A percentile compares a stretch with the other conserved stretches of the same genome.
Conservation (phyloP, 768 basidiomycete genomes). For the Cubamyces sp. region DNA sequence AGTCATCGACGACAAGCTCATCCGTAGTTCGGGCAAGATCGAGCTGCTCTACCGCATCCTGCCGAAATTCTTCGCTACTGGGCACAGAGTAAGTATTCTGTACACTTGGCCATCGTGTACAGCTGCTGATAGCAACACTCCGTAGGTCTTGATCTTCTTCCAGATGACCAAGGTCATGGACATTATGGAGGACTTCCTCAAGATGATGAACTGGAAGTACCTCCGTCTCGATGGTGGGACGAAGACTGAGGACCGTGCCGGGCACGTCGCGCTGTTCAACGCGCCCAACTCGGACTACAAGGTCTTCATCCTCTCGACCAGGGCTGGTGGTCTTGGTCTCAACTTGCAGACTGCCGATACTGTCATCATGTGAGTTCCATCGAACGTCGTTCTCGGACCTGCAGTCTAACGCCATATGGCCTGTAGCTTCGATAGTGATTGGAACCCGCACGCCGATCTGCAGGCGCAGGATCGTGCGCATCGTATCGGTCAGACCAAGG, state of each 20-base stretch:
- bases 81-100: constrained; percentile 72
- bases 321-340: constrained; percentile 91
- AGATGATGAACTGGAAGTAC: constrained; percentile 83
- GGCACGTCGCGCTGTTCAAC: constrained; percentile 86
- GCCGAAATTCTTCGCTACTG: constrained; percentile 92
- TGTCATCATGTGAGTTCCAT: constrained; percentile 78
- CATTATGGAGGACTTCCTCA: constrained; percentile 95
- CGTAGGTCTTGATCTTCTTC: constrained; percentile 96
- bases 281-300: constrained; percentile 85
- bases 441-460: constrained; percentile 98
- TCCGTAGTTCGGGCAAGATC: constrained; percentile 91
- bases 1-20: constrained; percentile 80
- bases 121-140: not conserved
- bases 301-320: constrained; percentile 92
- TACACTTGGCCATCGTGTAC: not conserved
- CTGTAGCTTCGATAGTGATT: constrained; percentile 77
- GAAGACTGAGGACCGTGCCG: constrained; percentile 93
- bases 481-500: constrained; percentile 99
- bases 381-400: not conserved
- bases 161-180: constrained; percentile 99
- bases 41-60: constrained; percentile 89
- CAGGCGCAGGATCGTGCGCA: constrained; percentile 99
- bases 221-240: constrained; percentile 96
- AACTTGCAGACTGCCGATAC: constrained; percentile 97
- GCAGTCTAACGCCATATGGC: not conserved